phyloP scores from a whole-genome alignment of 1,284 basidiomycete species.

The Phylloboletellus chloephorus region DNA sequence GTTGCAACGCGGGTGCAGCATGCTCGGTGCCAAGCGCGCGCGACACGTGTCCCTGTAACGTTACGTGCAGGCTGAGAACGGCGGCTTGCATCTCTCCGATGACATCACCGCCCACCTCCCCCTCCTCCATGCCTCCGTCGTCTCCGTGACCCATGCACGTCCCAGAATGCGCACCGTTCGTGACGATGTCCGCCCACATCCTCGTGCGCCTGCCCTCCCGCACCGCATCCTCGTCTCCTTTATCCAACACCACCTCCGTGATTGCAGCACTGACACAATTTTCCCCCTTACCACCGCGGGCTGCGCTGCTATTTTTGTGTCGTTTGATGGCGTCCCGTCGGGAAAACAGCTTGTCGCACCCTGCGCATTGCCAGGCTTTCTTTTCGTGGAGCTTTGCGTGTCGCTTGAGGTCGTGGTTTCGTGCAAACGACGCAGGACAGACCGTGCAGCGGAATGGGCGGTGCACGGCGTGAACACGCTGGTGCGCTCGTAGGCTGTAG shows the following conservation, averaged over 20 bases:
- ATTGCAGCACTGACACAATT: slow-evolving; percentile 52
- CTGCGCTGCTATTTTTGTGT: slow-evolving; percentile 55
- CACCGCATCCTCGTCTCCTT: slow-evolving; percentile 44
- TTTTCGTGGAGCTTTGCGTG: slow-evolving; percentile 63
- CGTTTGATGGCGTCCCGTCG: slow-evolving; percentile 71
- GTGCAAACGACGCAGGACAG: slow-evolving; percentile 67
- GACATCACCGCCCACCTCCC: slow-evolving; percentile 50
- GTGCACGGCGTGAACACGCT: slow-evolving; percentile 55
- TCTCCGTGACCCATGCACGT: slow-evolving; percentile 27
- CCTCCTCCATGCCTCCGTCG: slow-evolving; percentile 49
- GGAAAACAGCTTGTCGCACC: slow-evolving; percentile 68
- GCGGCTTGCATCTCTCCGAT: slow-evolving; percentile 48
- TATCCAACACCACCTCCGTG: slow-evolving; percentile 54
- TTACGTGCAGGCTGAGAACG: slow-evolving; percentile 51
- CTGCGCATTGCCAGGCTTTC: slow-evolving; percentile 64
- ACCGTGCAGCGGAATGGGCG: slow-evolving; percentile 56
- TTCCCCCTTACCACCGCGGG: slow-evolving; percentile 42
- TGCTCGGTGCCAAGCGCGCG: slow-evolving; percentile 46
- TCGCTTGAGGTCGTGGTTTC: slow-evolving; percentile 72
- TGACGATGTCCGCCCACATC: slow-evolving; percentile 55
- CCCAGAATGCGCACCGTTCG: slow-evolving; percentile 29
- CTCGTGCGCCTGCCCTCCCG: slow-evolving; percentile 55
- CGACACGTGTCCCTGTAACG: slow-evolving; percentile 55
- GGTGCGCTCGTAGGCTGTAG: slow-evolving; percentile 62
- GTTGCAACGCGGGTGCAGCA: slow-evolving; percentile 27